Base-by-base conservation (phyloP, 306 rosid species). In the Clitoria ternatea region DNA sequence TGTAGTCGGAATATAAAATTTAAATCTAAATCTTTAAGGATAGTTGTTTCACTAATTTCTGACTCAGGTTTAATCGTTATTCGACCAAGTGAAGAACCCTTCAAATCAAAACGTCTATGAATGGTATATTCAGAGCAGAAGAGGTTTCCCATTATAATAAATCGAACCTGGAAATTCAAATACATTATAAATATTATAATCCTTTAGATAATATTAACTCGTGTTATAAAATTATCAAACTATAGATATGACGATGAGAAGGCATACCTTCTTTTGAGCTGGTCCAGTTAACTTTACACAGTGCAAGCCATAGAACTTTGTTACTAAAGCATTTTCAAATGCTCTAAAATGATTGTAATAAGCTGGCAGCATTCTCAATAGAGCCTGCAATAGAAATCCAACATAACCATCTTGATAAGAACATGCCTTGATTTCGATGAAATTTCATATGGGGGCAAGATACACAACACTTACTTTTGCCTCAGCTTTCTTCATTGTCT, bases 341-440 rank as follows among this genome's bases (percentile, higher is more conserved):
- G 92, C 90, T 77, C 96, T 84, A 72, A 92, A 86, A 77, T 92
- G 97, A 80, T 92, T 92, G 56, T 90, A 90, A 74, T 92, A 92
- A 56, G 98, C 90, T 14, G 96, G 84, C 36, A 92, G 91, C 98
- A 92, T 92, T 80, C 85, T 88, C 33, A 90, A 63, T 59, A 92
- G 88, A 64, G 87, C 97, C 98, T 92, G 62, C 32, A 66, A 17
- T n/a, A 67, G 4, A 57, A 60, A 43, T 63, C 6, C 71, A 76
- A 6, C 23, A 70, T 35, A 12, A 9, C 15, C 17, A 48, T 37
- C 43, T 50, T 26, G 23, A 10, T 20, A 18, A 27, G 30, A 69
- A 36, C 3, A 1, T 27, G 8, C 12, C 22, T 63, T 40, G 44
- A 6, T 61, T 72, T 74, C 12, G 13, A 52, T 36, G 20, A 24